These are phyloP conservation scores for Lumnitzera littorea DNA, from an alignment of 345 rosid genomes.

Conservation along the genomic window DNA sequence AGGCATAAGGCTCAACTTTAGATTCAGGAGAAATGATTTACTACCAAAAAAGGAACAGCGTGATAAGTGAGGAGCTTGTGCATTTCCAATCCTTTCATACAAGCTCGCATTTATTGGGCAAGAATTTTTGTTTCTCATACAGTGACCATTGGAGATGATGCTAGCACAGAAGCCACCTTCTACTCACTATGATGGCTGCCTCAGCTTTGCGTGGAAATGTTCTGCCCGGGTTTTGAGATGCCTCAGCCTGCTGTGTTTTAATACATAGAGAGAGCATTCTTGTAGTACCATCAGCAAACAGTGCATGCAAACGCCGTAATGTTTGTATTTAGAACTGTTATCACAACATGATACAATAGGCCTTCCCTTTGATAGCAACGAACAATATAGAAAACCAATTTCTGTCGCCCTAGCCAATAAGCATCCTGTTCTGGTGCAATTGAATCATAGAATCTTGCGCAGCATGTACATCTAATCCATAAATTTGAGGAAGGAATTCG, in stretches of 20 bases:
- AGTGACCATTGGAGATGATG: too few relatives aligned
- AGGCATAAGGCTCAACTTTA: constrained; percentile 68
- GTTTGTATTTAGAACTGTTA: background rate
- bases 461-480: too few relatives aligned
- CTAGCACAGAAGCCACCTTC: too few relatives aligned
- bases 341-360: background rate
- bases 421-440: too few relatives aligned
- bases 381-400: too few relatives aligned
- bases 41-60: constrained; percentile 76
- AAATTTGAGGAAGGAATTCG: too few relatives aligned
- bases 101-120: background rate
- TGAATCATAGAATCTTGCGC: too few relatives aligned
- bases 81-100: constrained; percentile 1
- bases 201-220: too few relatives aligned
- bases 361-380: too few relatives aligned
- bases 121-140: too few relatives aligned
- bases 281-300: background rate
- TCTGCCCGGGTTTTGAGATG: constrained; percentile 1
- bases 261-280: background rate
- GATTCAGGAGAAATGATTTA: constrained; percentile 66
- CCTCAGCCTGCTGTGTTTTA: background rate
- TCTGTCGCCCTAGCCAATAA: too few relatives aligned
- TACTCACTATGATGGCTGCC: too few relatives aligned
- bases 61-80: constrained; percentile 37
- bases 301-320: background rate